Evolutionary conservation across 177 flowering plant genomes (phyloP), one percentile per base, ranked within the genome.

Genomic region (Vitis hybrid): DNA sequence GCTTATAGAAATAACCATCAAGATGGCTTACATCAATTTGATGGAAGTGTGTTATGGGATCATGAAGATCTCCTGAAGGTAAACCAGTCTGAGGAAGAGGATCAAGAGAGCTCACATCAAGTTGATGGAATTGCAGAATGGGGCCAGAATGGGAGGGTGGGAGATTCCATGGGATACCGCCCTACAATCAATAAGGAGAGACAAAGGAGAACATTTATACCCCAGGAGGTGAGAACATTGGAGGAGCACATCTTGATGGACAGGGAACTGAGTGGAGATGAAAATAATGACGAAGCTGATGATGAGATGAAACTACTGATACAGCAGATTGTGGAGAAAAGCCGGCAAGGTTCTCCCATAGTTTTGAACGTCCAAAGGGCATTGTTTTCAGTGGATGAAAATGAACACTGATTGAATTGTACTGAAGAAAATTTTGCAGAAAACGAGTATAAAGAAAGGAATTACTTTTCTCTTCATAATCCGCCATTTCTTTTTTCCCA

Each of bases 251-350:
- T 19, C 10, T 56, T 58, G 20, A 57, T 56, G 52, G 31, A 64
- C 14, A 22, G 51, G 57, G 74, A 70, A 56, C 57, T 65, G 12
- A 71, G 71, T 12, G 80, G 51, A 33, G 77, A 85, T 59, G 82
- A 82, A 2, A 54, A 84, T 64, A 71, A 71, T 24, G 84, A 82
- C 13, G 90, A 83, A 50, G 90, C 85, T 47, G 90, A 86, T 67
- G 95, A 88, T 69, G 76, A 85, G 67, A 89, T 81, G 70, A 81
- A 70, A 84, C 78, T 84, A 63, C 70, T 92, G 86, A 92, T 92
- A 69, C 74, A 83, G 76, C 87, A 88, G 73, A 84, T 94, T 72
- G 85, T 94, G 66, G 98, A 92, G 84, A 88, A 83, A 77, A 85
- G 87, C 22, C 88, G 75, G 79, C 83, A 85, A 85, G 96, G 95